phyloP scores from a whole-genome alignment of 371 early-diverging fungal genomes.

The Fennellomyces sp. region DNA sequence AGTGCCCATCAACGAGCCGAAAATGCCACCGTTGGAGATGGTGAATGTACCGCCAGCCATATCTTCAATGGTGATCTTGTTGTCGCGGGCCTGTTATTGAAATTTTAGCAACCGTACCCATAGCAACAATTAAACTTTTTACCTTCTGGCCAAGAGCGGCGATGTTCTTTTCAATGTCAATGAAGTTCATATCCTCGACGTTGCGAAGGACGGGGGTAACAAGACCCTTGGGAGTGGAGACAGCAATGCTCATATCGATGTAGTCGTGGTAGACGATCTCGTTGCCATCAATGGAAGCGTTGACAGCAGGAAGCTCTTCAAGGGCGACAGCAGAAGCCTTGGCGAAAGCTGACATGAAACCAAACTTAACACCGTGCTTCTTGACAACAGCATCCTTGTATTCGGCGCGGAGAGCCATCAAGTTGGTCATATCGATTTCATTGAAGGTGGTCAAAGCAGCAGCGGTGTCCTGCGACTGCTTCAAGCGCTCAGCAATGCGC shows the following conservation, averaged over 20 bases:
- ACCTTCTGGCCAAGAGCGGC: slow-evolving; percentile 87
- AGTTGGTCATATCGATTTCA: slow-evolving; percentile 95
- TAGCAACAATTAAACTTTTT: slow-evolving; percentile 11
- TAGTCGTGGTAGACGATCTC: slow-evolving; percentile 92
- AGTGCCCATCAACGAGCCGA: slow-evolving; percentile 95
- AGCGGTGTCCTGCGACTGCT: slow-evolving; percentile 95
- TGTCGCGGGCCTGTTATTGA: slow-evolving; percentile 80
- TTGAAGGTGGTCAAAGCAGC: slow-evolving; percentile 98
- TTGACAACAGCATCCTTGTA: slow-evolving; percentile 95
- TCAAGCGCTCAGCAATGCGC: slow-evolving; percentile 92
- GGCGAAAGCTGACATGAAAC: slow-evolving; percentile 97
- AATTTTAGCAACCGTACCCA: not conserved
- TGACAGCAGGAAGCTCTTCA: slow-evolving; percentile 89
- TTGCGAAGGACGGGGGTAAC: slow-evolving; percentile 97
- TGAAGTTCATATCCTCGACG: slow-evolving; percentile 80
- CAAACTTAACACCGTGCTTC: slow-evolving; percentile 95
- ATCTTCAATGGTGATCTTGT: slow-evolving; percentile 95
- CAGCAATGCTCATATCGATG: slow-evolving; percentile 95
- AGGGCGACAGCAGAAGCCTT: slow-evolving; percentile 88
- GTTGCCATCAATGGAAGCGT: slow-evolving; percentile 89
- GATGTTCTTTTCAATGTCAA: slow-evolving; percentile 92
- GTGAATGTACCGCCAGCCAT: slow-evolving; percentile 98
- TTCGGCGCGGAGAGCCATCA: slow-evolving; percentile 85
- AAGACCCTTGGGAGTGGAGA: slow-evolving; percentile 97
- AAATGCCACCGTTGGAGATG: slow-evolving; percentile 98